phyloP scores from a whole-genome alignment of 2,329 filamentous ascomycete species.

The Trichophyton simii region DNA sequence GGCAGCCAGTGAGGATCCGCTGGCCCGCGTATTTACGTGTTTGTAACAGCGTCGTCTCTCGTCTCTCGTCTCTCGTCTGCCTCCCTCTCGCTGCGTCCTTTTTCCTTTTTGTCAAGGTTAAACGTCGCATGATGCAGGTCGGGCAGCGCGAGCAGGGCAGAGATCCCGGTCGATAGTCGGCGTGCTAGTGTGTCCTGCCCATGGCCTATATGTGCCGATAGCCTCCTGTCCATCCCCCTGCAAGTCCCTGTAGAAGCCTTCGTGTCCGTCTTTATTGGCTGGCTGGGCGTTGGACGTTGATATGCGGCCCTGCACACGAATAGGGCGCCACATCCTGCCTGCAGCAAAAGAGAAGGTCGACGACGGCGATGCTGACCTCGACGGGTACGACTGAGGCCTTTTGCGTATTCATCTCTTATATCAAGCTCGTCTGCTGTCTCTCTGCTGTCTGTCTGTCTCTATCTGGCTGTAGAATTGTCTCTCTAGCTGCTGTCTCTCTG shows the following conservation, averaged over 20 bases:
- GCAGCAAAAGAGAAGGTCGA: neutral
- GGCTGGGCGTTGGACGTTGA: slow-evolving; percentile 1
- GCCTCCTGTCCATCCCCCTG: too few relatives aligned
- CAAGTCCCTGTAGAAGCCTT: too few relatives aligned
- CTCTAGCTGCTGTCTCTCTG: neutral
- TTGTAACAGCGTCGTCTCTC: too few relatives aligned
- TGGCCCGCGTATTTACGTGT: neutral
- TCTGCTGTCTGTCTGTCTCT: neutral
- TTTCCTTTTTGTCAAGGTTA: neutral
- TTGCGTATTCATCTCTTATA: neutral
- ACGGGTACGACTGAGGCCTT: neutral
- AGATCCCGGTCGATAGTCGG: neutral
- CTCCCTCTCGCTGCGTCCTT: neutral
- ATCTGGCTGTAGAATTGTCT: too few relatives aligned
- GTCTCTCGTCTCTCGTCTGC: too few relatives aligned
- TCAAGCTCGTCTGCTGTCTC: neutral
- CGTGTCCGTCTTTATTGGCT: neutral
- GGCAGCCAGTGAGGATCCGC: neutral
- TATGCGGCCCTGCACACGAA: neutral
- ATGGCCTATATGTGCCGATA: neutral
- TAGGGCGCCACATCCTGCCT: neutral
- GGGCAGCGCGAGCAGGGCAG: neutral
- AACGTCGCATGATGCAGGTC: slow-evolving; percentile 2
- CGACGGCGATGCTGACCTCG: neutral
- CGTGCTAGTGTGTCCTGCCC: neutral